Evolutionary conservation across 1,139 yeast genomes (phyloP).

Genomic region (Sporopachydermia cereana): DNA sequence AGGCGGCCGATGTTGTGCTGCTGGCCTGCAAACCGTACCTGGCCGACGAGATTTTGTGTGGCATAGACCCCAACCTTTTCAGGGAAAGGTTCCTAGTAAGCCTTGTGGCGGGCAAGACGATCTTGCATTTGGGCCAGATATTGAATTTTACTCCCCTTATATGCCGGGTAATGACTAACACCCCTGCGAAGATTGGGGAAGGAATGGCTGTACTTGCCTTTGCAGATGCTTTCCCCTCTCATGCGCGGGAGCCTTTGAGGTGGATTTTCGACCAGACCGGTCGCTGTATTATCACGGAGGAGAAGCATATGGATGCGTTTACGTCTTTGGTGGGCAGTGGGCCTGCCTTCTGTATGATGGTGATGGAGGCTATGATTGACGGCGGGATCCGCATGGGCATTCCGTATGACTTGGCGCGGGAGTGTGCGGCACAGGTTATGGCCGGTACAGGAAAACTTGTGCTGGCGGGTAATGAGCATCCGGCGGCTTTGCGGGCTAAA

Average conservation of each 20-base stretch:
- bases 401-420: slow-evolving; percentile 72
- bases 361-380: slow-evolving; percentile 87
- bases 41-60: slow-evolving; percentile 45
- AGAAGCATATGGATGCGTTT: slow-evolving; percentile 93
- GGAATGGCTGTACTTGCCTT: slow-evolving; percentile 80
- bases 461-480: slow-evolving; percentile 63
- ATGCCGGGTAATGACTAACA: slow-evolving; percentile 95
- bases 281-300: slow-evolving; percentile 29
- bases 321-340: slow-evolving; percentile 95
- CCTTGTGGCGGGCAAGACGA: slow-evolving; percentile 86
- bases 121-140: slow-evolving; percentile 47
- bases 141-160: slow-evolving; percentile 35
- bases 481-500: slow-evolving; percentile 79
- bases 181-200: slow-evolving; percentile 82
- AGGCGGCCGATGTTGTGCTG: slow-evolving; percentile 55
- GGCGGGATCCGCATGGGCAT: slow-evolving; percentile 95
- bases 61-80: slow-evolving; percentile 32
- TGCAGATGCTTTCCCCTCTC: slow-evolving; percentile 24
- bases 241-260: slow-evolving; percentile 40
- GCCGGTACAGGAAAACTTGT: slow-evolving; percentile 97
- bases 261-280: slow-evolving; percentile 53
- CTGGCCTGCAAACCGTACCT: slow-evolving; percentile 83
- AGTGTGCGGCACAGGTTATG: slow-evolving; percentile 91
- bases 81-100: slow-evolving; percentile 62
- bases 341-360: slow-evolving; percentile 84